Evolutionary conservation across 495 filamentous ascomycete genomes (phyloP), one percentile per base, ranked within the genome.

Genomic region (Penicillium paradoxum): DNA sequence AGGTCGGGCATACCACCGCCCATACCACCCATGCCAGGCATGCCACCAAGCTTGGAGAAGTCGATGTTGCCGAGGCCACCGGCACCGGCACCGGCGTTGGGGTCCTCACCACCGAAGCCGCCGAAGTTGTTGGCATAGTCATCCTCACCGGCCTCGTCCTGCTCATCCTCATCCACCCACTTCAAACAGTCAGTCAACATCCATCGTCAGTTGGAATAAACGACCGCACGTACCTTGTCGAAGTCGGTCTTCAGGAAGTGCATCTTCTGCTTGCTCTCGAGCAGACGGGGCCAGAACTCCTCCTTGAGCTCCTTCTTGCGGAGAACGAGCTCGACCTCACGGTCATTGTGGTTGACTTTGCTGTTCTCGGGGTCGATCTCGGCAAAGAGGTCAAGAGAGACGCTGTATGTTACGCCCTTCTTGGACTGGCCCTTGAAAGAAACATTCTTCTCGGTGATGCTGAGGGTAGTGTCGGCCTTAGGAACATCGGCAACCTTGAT

Each of bases 101-200:
- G 49, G 49, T 72, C 71, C 45, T 66, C 73, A 37, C 69, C 82
- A 27, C 79, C 86, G 63, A 88, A 80, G 55, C 84, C 83, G 55
- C 79, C 85, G 68, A 92, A 84, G 69, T 80, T 77, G 67, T 75
- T 77, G 61, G 80, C 80, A 57, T 79, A 81, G 66, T 95, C 90
- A 29, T 96, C 90, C 33, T 96, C 92, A 19, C 79, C 73, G 15
- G 75, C 85, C 63, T 86, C 90, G 63, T 97, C 88, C 76, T 98
- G 93, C 80, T 98, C 93, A 70, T 98, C 93, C 83, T 97, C 93
- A 69, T 97, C 95, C 59, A 98, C 91, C 95, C 95, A 98, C 90
- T 90, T 55, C 1, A 25, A 0, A 25, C 13, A 24, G 58, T 71
- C 51, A 73, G 62, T 49, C 44, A 46, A 37, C 13, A 41, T 14